Evolutionary conservation across 2,329 filamentous ascomycete genomes (phyloP).

Genomic region (Cladophialophora psammophila): DNA sequence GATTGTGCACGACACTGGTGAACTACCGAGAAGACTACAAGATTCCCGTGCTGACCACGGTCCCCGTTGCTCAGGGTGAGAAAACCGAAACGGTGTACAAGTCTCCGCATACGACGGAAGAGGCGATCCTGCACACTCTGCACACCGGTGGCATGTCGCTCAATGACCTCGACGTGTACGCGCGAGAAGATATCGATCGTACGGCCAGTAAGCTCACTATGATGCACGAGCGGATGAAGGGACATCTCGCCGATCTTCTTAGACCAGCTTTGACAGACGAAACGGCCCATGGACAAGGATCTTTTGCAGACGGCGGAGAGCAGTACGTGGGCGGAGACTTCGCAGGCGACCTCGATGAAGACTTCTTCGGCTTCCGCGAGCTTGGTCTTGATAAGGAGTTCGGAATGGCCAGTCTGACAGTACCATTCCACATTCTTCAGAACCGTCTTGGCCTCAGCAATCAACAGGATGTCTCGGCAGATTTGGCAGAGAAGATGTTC

Average conservation of each 20-base stretch:
- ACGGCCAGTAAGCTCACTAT: constrained; percentile 77
- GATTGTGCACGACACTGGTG: constrained; percentile 79
- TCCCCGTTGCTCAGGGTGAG: background rate
- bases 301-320: constrained; percentile 95
- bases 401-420: constrained; percentile 83
- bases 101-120: constrained; percentile 78
- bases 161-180: constrained; percentile 81
- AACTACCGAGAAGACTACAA: constrained; percentile 85
- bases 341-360: constrained; percentile 95
- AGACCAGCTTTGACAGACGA: constrained; percentile 85
- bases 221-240: constrained; percentile 94
- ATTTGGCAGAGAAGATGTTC: constrained; percentile 55
- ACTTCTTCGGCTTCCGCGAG: constrained; percentile 98
- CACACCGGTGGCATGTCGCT: constrained; percentile 84
- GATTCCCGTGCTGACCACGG: constrained; percentile 59
- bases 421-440: constrained; percentile 92
- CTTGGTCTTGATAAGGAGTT: constrained; percentile 91
- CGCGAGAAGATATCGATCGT: constrained; percentile 91
- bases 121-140: constrained; percentile 85
- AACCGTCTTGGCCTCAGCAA: constrained; percentile 86
- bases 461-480: constrained; percentile 36
- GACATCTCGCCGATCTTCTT: constrained; percentile 88
- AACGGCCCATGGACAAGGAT: constrained; percentile 82
- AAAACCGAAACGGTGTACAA: constrained; percentile 58
- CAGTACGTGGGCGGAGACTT: constrained; percentile 98